Base-by-base conservation (phyloP, 1,139 yeast species). In the Entelexis sorbosivorans region DNA sequence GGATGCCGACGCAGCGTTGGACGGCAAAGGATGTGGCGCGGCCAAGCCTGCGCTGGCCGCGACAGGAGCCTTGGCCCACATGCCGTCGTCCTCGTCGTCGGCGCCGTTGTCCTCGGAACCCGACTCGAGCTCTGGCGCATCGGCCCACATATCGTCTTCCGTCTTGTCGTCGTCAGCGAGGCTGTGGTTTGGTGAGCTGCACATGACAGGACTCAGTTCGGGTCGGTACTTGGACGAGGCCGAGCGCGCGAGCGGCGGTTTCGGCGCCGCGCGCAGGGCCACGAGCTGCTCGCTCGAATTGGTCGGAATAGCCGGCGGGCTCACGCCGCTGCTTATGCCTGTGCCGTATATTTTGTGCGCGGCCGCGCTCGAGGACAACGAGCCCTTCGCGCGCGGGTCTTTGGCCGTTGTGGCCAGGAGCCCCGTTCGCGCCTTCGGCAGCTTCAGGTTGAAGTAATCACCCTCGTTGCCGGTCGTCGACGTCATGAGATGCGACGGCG, bases 231-330 rank as follows among this genome's bases (percentile, higher is more conserved):
- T 60, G 6, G 61, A 54, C n/a, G 61, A 58, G 11, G 52, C 51
- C 5, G 58, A 53, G 5, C 61, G 50, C 5, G 60, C 61, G 16
- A 59, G 64, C 2, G 85, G 83, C 2, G 85, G 83, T 1, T 89
- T 91, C 2, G 93, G 93, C 0, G 93, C 89, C 5, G 74, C 78
- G 59, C 93, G 69, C 54, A 73, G 74, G 0, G 93, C 89, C 13
- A 81, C 76, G 24, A 83, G 64, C 48, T 52, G 56, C 36, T 49
- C 54, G 17, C 31, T 14, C 6, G 51, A 34, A 24, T 14, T n/a
- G 3, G 34, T 4, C 13, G 44, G 24, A 10, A 40, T 14, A 3
- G 14, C 8, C 9, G 44, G 44, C 19, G 35, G 32, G 33, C 45
- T 22, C 13, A 17, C 20, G 11, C 38, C 35, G 17, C 26, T 28